These are phyloP conservation scores for Aphanomyces cochlioides DNA, from an alignment of 352 stramenopile genomes.

Conservation along the genomic window DNA sequence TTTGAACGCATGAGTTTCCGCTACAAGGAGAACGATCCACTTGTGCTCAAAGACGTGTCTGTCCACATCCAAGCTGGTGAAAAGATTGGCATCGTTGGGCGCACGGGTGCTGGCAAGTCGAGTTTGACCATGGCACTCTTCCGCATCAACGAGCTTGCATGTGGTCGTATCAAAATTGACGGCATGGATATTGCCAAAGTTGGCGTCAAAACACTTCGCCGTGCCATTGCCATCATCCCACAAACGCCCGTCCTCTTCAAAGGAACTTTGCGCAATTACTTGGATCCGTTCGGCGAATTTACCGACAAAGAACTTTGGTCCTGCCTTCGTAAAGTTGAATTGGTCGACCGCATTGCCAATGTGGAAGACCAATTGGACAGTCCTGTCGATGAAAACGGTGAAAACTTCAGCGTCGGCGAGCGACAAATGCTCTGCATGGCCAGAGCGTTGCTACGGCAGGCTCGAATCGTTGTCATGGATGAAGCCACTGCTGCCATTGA, in stretches of 20 bases:
- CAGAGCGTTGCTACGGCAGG: conserved; percentile 83
- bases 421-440: conserved; percentile 90
- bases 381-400: conserved; percentile 75
- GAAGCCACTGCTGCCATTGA: conserved; percentile 60
- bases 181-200: conserved; percentile 60
- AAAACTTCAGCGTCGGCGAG: conserved; percentile 87
- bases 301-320: conserved; percentile 55
- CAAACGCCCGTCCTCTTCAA: conserved; percentile 86
- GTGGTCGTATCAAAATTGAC: conserved; percentile 69
- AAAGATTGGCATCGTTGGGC: conserved; percentile 68
- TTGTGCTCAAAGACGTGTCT: conserved; percentile 44
- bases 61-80: conserved; percentile 54
- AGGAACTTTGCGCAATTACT: conserved; percentile 68
- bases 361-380: conserved; percentile 41
- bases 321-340: conserved; percentile 52
- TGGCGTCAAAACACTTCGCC: conserved; percentile 57
- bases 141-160: conserved; percentile 65
- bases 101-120: conserved; percentile 73
- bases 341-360: conserved; percentile 38
- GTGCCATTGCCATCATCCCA: conserved; percentile 76
- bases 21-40: conserved; percentile 67
- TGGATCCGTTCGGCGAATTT: conserved; percentile 77
- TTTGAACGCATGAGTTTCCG: conserved; percentile 89
- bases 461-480: conserved; percentile 89
- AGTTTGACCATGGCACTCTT: conserved; percentile 76